Evolutionary conservation across 345 rosid species (phyloP).

Genomic region (Gossypium thurberi): DNA sequence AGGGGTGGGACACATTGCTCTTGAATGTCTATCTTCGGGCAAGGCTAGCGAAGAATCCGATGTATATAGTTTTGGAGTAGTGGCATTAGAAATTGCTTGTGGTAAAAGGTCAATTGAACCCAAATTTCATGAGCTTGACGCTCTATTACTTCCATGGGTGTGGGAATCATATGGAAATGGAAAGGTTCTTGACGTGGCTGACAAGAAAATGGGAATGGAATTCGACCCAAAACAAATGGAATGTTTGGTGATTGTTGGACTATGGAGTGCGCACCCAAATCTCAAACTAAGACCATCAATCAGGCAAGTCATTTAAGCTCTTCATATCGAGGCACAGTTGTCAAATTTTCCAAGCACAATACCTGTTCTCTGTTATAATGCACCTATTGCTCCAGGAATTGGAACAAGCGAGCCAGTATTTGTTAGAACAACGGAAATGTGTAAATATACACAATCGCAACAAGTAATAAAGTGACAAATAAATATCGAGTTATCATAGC

Average conservation of each 20-base stretch:
- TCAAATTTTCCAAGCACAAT: constrained; percentile 1
- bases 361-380: constrained; percentile 6
- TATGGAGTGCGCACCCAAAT: constrained; percentile 20
- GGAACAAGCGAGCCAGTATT: neutral
- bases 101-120: constrained; percentile 18
- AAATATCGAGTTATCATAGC: too few relatives aligned
- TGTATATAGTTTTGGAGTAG: constrained; percentile 18
- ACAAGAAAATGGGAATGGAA: neutral
- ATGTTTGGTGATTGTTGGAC: constrained; percentile 19
- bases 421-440: too few relatives aligned
- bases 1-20: constrained; percentile 22
- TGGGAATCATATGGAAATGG: neutral
- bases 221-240: constrained; percentile 15
- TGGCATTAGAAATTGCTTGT: constrained; percentile 24
- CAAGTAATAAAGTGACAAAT: too few relatives aligned
- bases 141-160: constrained; percentile 2
- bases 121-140: neutral
- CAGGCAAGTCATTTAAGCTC: constrained; percentile 6
- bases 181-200: constrained; percentile 2
- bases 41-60: constrained; percentile 19
- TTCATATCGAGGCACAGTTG: constrained; percentile 11
- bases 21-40: neutral
- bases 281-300: constrained; percentile 15
- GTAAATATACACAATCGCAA: too few relatives aligned
- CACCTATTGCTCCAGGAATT: neutral